Evolutionary conservation across 768 basidiomycete species (phyloP).

Genomic region (Xerocomus brunneocitrinus): DNA sequence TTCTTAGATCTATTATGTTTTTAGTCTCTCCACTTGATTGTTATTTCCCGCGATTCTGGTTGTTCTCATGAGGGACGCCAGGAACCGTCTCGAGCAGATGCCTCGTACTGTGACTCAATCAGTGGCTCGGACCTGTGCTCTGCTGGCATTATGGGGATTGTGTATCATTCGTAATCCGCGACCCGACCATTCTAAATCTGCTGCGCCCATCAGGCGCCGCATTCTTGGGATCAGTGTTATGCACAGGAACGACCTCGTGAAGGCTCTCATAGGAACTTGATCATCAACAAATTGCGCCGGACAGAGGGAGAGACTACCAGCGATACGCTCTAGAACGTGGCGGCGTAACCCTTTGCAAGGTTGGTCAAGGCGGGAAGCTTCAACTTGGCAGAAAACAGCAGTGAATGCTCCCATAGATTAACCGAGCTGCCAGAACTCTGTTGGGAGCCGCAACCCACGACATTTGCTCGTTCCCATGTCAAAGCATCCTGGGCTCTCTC

Average conservation of each 20-base stretch:
- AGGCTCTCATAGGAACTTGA: background rate
- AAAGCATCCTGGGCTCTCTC: background rate
- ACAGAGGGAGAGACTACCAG: too few species aligned
- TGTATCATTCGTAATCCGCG: background rate
- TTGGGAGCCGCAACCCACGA: background rate
- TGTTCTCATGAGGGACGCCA: background rate
- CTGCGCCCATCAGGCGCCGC: background rate
- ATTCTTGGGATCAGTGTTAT: background rate
- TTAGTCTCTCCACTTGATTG: background rate
- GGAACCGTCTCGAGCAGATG: background rate
- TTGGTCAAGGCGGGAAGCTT: too few species aligned
- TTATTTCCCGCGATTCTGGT: background rate
- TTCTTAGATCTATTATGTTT: background rate
- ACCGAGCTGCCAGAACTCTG: background rate
- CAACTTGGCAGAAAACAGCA: background rate
- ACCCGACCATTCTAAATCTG: background rate
- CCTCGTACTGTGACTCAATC: background rate
- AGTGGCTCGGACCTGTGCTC: background rate
- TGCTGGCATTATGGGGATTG: background rate
- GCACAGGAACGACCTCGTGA: background rate
- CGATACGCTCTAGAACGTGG: background rate
- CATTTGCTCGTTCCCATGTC: background rate
- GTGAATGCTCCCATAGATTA: background rate
- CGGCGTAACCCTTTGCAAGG: too few species aligned
- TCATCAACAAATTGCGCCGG: background rate